Evolutionary conservation across 148 eudicot species (phyloP), one percentile per base, ranked within the genome.

Genomic region (Persicaria tinctoria): DNA sequence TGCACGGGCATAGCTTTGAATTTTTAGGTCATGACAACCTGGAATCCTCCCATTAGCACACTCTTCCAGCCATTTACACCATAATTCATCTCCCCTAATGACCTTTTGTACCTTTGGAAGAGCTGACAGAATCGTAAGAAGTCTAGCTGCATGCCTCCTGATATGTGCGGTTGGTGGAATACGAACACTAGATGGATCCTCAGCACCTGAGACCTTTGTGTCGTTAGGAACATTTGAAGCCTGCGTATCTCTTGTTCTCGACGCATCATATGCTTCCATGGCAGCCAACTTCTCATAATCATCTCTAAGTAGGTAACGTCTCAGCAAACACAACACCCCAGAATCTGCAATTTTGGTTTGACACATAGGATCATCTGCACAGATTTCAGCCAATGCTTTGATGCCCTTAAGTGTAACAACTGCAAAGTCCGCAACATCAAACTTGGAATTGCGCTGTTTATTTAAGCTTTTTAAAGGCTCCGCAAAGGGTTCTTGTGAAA

Each of bases 241-340:
- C 64, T 86, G 90, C 62, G 83, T 79, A 78, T 90, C 99, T 77
- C 85, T 82, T 20, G 79, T 88, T 78, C 93, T 81, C 12, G 99
- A 96, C 73, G 95, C 93, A 88, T 96, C 95, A 86, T 96, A 96
- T 64, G 99, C 92, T 85, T 96, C 95, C 73, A 82, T 86, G 73
- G 99, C 99, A 85, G 99, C 97, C 73, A 92, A 84, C 74, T 86
- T 88, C 84, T 96, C 99, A 79, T 89, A 96, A 85, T 96, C 99
- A 84, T 96, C 99, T 78, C 87, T 84, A 82, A 96, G 74, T 76
- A 96, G 76, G 68, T 84, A 82, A 75, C 99, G 97, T 75, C 95
- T 86, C 63, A 96, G 79, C 84, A 96, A 85, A 79, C 91, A 89
- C 76, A 96, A 75, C 45, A 90, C 90, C 68, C 99, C 99, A 78